Percentiles rank a stretch among this genome's conserved stretches.
Evolutionary conservation across 2,329 filamentous ascomycete genomes (phyloP).

Genomic region (Exophiala mesophila): DNA sequence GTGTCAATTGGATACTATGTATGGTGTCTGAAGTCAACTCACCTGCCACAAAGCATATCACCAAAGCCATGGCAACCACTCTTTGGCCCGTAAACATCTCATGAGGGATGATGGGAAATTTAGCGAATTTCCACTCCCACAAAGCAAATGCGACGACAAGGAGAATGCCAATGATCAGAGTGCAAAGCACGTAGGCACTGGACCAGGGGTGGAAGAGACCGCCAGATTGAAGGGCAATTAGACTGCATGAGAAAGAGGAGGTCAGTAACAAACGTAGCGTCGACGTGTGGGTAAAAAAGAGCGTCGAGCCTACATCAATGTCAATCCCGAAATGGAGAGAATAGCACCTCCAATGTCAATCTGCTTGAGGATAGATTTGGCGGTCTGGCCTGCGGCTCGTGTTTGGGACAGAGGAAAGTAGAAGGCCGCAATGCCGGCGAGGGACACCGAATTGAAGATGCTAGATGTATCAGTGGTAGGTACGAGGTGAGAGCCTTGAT

Average conservation of each 20-base stretch:
- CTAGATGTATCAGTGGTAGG: background rate
- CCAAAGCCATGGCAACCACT: constrained; percentile 49
- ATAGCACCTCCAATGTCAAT: constrained; percentile 14
- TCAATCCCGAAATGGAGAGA: constrained; percentile 13
- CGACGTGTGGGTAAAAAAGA: too few species aligned
- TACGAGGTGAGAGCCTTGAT: background rate
- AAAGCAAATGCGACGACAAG: constrained; percentile 38
- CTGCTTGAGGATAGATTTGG: constrained; percentile 3
- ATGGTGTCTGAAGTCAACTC: too few species aligned
- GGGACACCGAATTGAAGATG: constrained; percentile 8
- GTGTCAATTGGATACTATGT: too few species aligned
- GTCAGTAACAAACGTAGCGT: background rate
- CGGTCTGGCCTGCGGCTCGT: constrained; percentile 5
- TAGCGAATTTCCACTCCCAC: constrained; percentile 44
- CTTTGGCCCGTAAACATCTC: constrained; percentile 45
- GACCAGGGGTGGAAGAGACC: constrained; percentile 44
- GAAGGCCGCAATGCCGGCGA: constrained; percentile 1
- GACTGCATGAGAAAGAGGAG: too few species aligned
- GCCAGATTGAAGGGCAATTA: constrained; percentile 49
- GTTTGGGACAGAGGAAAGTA: constrained; percentile 14
- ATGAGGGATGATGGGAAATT: constrained; percentile 42
- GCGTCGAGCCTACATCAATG: constrained; percentile 13
- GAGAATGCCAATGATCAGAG: constrained; percentile 41
- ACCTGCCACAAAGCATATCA: constrained; percentile 56
- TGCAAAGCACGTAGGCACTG: constrained; percentile 41